A percentile compares a stretch with the other conserved stretches of the same genome.
Evolutionary conservation across 2,329 filamentous ascomycete genomes (phyloP).

Genomic region (Corynespora cassiicola): DNA sequence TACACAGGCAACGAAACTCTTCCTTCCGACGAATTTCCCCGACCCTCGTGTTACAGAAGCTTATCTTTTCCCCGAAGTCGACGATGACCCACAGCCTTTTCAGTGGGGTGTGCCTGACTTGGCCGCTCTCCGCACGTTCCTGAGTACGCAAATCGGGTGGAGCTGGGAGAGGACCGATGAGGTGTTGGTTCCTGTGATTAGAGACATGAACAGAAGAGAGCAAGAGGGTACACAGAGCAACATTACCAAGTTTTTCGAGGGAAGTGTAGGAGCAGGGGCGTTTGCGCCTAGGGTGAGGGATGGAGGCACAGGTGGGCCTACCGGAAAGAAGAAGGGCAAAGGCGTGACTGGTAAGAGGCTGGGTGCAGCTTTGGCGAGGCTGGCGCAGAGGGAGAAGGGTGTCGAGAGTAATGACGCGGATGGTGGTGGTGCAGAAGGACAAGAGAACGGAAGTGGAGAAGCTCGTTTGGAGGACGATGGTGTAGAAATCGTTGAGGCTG

Average conservation of each 20-base stretch:
- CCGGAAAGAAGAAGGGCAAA: conserved; percentile 52
- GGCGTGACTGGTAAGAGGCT: conserved; percentile 38
- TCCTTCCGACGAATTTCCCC: conserved; percentile 82
- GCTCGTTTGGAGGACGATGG: conserved; percentile 14
- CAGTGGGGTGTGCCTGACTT: conserved; percentile 97
- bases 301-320: conserved; percentile 60
- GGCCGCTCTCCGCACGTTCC: conserved; percentile 79
- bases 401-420: conserved; percentile 25
- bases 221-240: conserved; percentile 93
- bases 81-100: conserved; percentile 77
- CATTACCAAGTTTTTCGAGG: conserved; percentile 91
- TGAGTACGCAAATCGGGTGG: conserved; percentile 96
- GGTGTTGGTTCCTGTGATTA: conserved; percentile 91
- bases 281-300: conserved; percentile 73
- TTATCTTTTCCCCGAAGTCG: conserved; percentile 86
- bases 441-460: conserved; percentile 15
- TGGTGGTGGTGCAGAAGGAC: conserved; percentile 20
- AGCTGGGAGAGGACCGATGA: conserved; percentile 90
- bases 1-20: conserved; percentile 80
- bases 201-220: conserved; percentile 90
- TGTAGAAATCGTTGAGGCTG: conserved; percentile 1
- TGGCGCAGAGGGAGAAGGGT: conserved; percentile 37
- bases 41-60: conserved; percentile 79
- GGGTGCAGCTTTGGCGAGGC: conserved; percentile 37
- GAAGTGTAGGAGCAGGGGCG: conserved; percentile 72